A percentile compares a stretch with the other conserved stretches of the same genome.
Conservation (phyloP, 2,329 filamentous ascomycete genomes). For the Diplodia scrobiculata region DNA sequence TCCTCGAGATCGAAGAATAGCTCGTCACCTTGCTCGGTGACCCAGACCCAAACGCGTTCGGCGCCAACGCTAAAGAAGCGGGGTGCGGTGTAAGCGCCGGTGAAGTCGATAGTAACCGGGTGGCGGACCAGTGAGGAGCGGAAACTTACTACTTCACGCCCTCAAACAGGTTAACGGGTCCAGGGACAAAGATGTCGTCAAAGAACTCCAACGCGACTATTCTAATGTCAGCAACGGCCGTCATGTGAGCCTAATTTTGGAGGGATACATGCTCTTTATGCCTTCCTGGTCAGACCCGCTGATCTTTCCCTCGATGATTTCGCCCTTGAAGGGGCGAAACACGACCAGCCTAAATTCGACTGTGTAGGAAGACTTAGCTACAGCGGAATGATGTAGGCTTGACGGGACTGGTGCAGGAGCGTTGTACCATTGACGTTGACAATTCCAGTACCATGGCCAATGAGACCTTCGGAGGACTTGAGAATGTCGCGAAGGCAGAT, state of each 20-base stretch:
- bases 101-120: not conserved
- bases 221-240: not conserved
- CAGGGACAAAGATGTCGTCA: constrained; percentile 80
- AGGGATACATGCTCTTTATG: constrained; percentile 62
- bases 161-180: constrained; percentile 39
- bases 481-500: constrained; percentile 91
- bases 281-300: constrained; percentile 70
- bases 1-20: constrained; percentile 91
- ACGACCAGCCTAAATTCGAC: constrained; percentile 93
- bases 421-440: constrained; percentile 86
- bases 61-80: constrained; percentile 61
- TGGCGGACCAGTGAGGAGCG: constrained; percentile 19
- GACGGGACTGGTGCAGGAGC: not conserved
- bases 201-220: constrained; percentile 87
- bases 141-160: constrained; percentile 66
- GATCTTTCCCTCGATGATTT: constrained; percentile 85
- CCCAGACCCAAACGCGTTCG: constrained; percentile 84
- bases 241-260: not conserved
- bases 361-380: constrained; percentile 41
- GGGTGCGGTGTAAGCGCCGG: constrained; percentile 6
- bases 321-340: constrained; percentile 93
- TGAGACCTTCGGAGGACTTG: constrained; percentile 86
- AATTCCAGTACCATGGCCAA: constrained; percentile 86
- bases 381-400: not conserved
- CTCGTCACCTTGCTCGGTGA: constrained; percentile 67